Evolutionary conservation across 345 rosid species (phyloP).

Genomic region (Eucalyptus microcorys): DNA sequence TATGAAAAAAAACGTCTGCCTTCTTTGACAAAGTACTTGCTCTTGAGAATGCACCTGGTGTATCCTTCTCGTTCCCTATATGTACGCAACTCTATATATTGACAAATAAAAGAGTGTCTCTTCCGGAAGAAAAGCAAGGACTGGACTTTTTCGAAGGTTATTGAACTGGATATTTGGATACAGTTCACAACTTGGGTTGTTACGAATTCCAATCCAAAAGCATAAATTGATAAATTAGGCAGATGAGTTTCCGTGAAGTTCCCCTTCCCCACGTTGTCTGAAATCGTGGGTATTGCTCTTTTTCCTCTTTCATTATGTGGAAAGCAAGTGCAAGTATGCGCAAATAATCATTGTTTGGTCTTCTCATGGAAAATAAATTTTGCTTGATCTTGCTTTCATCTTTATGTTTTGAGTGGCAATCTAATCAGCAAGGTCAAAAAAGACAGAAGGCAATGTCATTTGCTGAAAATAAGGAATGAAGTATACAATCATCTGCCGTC

Average conservation of each 20-base stretch:
- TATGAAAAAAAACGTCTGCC: not conserved
- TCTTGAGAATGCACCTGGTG: not conserved
- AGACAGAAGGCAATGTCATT: not conserved
- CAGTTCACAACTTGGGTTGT: not conserved
- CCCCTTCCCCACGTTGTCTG: not conserved
- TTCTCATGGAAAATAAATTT: too few relatives aligned
- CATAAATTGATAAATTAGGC: not conserved
- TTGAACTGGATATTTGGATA: too few relatives aligned
- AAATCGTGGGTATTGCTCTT: not conserved
- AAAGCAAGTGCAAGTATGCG: not conserved
- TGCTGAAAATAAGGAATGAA: too few relatives aligned
- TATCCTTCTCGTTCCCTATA: not conserved
- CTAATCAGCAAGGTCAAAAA: not conserved
- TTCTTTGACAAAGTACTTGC: not conserved
- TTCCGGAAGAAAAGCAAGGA: too few relatives aligned
- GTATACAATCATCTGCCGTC: too few relatives aligned
- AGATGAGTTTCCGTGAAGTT: not conserved
- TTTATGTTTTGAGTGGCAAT: too few relatives aligned
- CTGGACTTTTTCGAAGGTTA: too few relatives aligned
- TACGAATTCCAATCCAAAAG: not conserved
- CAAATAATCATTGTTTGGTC: not conserved
- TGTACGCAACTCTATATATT: not conserved
- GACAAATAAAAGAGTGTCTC: not conserved
- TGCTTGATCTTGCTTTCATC: not conserved
- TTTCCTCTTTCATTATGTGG: not conserved